These are phyloP conservation scores for Pseudocercospora fuligena DNA, from an alignment of 2,329 filamentous ascomycete species.

Conservation along the genomic window DNA sequence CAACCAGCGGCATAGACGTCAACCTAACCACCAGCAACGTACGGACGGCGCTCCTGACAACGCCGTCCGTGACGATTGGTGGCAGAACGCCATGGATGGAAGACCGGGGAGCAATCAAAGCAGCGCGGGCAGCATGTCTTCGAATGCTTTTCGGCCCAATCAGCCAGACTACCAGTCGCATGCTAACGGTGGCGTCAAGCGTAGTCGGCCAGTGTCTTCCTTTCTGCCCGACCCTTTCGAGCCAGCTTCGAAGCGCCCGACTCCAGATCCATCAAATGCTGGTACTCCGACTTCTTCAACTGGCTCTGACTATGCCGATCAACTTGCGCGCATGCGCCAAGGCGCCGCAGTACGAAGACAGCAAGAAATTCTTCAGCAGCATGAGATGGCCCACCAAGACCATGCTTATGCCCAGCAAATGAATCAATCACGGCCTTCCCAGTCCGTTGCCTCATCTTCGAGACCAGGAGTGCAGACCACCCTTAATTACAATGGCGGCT, in stretches of 20 bases:
- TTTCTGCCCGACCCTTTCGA: conserved; percentile 25
- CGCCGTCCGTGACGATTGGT: conserved; percentile 13
- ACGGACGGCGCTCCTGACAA: conserved; percentile 25
- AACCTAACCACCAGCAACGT: conserved; percentile 4
- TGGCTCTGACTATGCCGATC: conserved; percentile 27
- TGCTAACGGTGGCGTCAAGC: conserved; percentile 27
- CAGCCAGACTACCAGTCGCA: neutral
- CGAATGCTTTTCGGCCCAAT: neutral
- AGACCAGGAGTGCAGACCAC: conserved; percentile 38
- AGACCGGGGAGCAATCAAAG: conserved; percentile 26
- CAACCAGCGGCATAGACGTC: conserved; percentile 1
- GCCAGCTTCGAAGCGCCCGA: conserved; percentile 35
- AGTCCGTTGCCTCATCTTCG: conserved; percentile 29
- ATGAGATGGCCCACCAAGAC: conserved; percentile 29
- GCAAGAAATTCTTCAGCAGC: conserved; percentile 26
- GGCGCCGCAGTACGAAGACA: conserved; percentile 22
- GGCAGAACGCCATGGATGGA: conserved; percentile 28
- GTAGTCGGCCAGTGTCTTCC: conserved; percentile 24
- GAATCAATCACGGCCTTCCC: conserved; percentile 18
- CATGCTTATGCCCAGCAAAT: neutral
- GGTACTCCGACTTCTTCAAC: conserved; percentile 34
- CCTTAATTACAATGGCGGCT: conserved; percentile 35
- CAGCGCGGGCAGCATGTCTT: conserved; percentile 10
- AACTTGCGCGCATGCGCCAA: conserved; percentile 19
- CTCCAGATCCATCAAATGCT: conserved; percentile 36